phyloP scores from a whole-genome alignment of 345 rosid genomes.

The Salix viminalis region DNA sequence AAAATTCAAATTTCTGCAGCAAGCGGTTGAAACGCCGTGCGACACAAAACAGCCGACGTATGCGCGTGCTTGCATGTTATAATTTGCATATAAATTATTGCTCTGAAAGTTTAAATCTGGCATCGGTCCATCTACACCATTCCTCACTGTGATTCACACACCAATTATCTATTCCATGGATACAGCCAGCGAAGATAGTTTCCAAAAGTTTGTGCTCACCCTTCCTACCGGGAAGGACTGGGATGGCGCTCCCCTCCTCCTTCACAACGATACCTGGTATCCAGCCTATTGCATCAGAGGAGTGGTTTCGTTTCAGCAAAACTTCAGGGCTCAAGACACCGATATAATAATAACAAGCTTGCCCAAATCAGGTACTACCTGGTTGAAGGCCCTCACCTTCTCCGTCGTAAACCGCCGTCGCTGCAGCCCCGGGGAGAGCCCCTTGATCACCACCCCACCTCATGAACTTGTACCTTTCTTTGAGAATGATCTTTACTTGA shows the following conservation, averaged over 20 bases:
- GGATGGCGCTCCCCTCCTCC: constrained; percentile 51
- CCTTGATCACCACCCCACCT: constrained; percentile 31
- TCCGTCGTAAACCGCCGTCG: constrained; percentile 24
- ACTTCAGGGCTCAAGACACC: constrained; percentile 25
- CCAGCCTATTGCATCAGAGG: constrained; percentile 57
- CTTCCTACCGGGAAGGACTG: constrained; percentile 64
- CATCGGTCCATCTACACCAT: neutral
- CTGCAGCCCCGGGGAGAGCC: neutral
- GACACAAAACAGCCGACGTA: too few relatives aligned
- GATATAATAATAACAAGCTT: constrained; percentile 30
- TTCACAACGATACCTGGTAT: constrained; percentile 72
- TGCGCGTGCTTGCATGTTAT: too few relatives aligned
- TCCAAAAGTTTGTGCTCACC: constrained; percentile 34
- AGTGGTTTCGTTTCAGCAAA: constrained; percentile 29
- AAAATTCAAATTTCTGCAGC: too few relatives aligned
- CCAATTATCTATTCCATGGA: neutral
- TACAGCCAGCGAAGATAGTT: constrained; percentile 19
- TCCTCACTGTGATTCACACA: neutral
- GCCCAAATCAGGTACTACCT: constrained; percentile 45
- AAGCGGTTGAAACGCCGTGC: too few relatives aligned
- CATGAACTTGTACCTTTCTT: constrained; percentile 41
- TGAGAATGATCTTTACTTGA: constrained; percentile 21
- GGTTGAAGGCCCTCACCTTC: constrained; percentile 37
- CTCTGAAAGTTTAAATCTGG: too few relatives aligned
- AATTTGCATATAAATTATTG: too few relatives aligned